phyloP scores from a whole-genome alignment of 305 asterid genomes.

The Solanum hybrid region DNA sequence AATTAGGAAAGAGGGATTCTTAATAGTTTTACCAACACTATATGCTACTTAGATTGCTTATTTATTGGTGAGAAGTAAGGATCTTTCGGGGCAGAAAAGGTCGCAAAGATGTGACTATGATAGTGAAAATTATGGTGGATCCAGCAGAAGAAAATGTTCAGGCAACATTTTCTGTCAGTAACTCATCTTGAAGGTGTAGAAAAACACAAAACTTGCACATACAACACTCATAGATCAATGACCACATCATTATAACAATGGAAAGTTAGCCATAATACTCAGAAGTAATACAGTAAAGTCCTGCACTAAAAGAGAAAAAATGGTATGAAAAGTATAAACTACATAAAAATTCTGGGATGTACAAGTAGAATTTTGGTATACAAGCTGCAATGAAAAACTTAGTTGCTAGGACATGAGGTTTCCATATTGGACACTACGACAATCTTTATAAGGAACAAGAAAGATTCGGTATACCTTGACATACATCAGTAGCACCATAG shows the following conservation, averaged over 20 bases:
- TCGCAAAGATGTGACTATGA: background rate
- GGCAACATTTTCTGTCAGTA: background rate
- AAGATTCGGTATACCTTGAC: background rate
- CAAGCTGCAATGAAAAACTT: background rate
- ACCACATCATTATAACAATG: background rate
- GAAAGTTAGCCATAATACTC: background rate
- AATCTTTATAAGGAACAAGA: background rate
- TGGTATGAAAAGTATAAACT: background rate
- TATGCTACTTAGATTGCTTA: background rate
- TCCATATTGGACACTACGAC: background rate
- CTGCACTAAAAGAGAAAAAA: background rate
- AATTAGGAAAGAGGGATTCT: too few species aligned
- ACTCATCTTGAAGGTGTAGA: background rate
- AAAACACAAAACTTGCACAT: background rate
- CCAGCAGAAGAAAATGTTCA: background rate
- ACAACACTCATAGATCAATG: background rate
- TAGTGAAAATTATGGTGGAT: background rate
- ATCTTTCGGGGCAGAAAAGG: background rate
- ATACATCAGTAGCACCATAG: background rate
- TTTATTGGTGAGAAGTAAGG: background rate
- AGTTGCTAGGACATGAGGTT: background rate
- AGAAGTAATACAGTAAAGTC: background rate
- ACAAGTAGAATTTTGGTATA: background rate
- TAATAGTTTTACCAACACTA: background rate
- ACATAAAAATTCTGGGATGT: background rate